Evolutionary conservation across 2,329 filamentous ascomycete genomes (phyloP).

Genomic region (Grosmannia penicillata): DNA sequence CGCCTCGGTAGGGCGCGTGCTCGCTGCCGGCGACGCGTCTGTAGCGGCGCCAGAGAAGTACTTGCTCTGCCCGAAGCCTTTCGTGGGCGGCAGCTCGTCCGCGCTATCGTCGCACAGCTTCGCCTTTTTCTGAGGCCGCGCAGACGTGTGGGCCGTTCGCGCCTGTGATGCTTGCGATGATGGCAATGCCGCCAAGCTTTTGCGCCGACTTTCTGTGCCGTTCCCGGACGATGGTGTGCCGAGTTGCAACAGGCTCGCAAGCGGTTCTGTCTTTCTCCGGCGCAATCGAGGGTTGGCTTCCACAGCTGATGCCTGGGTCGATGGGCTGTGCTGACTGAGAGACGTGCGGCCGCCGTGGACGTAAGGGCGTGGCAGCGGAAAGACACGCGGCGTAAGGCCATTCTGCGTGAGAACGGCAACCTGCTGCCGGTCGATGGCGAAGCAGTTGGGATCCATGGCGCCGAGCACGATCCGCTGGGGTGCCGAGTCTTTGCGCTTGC

Average conservation of each 20-base stretch:
- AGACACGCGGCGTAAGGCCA: conserved; percentile 37
- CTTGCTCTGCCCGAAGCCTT: conserved; percentile 29
- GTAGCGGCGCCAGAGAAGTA: conserved; percentile 29
- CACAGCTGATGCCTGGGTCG: not conserved
- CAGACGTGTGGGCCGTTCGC: not conserved
- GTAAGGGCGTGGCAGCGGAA: conserved; percentile 44
- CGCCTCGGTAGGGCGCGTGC: conserved; percentile 19
- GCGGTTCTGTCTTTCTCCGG: conserved; percentile 37
- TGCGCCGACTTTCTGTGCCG: conserved; percentile 1
- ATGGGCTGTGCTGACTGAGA: conserved; percentile 9
- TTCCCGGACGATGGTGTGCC: not conserved
- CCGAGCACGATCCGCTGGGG: conserved; percentile 35
- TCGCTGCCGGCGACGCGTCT: not conserved
- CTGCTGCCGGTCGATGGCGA: conserved; percentile 33
- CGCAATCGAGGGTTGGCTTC: conserved; percentile 20
- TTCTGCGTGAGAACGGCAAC: conserved; percentile 33
- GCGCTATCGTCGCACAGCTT: conserved; percentile 33
- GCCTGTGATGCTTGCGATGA: not conserved
- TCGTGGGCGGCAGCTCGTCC: conserved; percentile 7
- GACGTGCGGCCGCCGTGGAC: conserved; percentile 20
- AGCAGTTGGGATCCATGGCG: conserved; percentile 50
- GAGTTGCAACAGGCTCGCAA: conserved; percentile 26
- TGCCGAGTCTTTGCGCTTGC: conserved; percentile 23
- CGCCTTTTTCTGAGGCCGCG: conserved; percentile 39
- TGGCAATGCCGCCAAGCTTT: conserved; percentile 1